A percentile compares a stretch with the other conserved stretches of the same genome.
Conservation (phyloP, 2,329 filamentous ascomycete genomes). For the Pleoardoris graminearum region DNA sequence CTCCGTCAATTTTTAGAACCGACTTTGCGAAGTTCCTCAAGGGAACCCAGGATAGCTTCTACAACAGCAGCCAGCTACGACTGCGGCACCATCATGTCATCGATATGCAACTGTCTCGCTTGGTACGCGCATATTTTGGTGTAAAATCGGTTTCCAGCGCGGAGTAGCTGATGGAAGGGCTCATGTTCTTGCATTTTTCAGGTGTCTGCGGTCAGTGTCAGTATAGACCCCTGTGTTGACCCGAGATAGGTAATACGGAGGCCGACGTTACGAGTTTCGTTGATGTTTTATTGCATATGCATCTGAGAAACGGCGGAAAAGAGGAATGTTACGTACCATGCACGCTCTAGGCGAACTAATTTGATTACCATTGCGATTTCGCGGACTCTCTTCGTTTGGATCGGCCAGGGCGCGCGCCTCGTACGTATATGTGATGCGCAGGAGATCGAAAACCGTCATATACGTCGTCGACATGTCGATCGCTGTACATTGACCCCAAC, state of each 20-base stretch:
- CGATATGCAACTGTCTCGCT: constrained; percentile 15
- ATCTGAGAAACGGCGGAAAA: no score
- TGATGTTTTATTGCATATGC: no score
- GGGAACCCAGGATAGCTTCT: background rate
- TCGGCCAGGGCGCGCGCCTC: constrained; percentile 25
- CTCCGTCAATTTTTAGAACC: background rate
- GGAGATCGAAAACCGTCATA: constrained; percentile 36
- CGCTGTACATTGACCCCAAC: background rate
- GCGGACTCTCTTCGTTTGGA: constrained; percentile 20
- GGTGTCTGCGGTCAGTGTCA: constrained; percentile 25
- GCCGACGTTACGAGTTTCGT: no score
- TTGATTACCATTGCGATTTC: constrained; percentile 18
- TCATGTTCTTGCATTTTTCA: constrained; percentile 27
- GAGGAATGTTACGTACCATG: background rate
- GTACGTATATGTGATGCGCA: constrained; percentile 41
- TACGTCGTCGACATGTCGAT: constrained; percentile 38
- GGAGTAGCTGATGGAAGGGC: constrained; percentile 13
- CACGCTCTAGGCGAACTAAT: background rate
- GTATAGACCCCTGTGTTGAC: background rate
- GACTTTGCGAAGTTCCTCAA: background rate
- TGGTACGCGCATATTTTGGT: constrained; percentile 19
- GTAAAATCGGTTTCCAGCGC: constrained; percentile 39
- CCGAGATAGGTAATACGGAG: background rate
- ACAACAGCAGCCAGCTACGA: background rate
- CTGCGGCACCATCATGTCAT: constrained; percentile 8